Base-by-base conservation (phyloP, 352 stramenopile species). In the Phytophthora capsici region DNA sequence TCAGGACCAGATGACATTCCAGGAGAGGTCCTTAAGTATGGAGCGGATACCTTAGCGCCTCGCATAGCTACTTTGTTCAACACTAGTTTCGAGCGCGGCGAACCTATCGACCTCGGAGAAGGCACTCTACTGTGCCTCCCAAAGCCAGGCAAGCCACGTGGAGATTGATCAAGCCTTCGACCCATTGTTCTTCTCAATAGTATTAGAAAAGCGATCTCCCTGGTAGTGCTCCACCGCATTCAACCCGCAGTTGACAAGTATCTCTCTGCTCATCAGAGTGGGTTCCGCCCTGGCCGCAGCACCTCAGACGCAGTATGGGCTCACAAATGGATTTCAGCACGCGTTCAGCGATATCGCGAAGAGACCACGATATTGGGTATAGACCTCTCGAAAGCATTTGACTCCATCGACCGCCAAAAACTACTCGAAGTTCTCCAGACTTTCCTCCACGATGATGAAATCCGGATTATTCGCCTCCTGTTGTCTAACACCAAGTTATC, bases 121-220 rank as follows among this genome's bases (percentile, higher is more conserved):
- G 23, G 44, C 0, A 67, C 14, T 1, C 12, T 57, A 1, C 1
- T 67, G 2, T 41, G 49, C 20, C 49, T 50, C 1, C 59, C 13
- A 3, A 61, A 67, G 6, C 48, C 25, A 0, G 55, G 50, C 26
- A 64, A 57, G 10, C 46, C 46, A 1, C 16, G 22, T 0, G 58
- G 49, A 1, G 25, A 50, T 3, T 48, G 19, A 17, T 59, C 22
- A 12, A 60, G 40, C 40, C 58, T 66, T 22, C 23, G 40, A 0
- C 50, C 41, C 6, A 67, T 61, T 17, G 40, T 55, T 1, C 25
- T 67, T 1, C 43, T 60, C 1, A 59, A 51, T 23, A 67, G 4
- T 1, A 61, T 40, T 13, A 16, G 50, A 12, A 57, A 67, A 14
- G 23, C 50, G 0, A 23, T 51, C 49, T 61, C 59, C 3, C 9